Base-by-base conservation (phyloP, 1,284 basidiomycete species). In the Ustilago crameri region DNA sequence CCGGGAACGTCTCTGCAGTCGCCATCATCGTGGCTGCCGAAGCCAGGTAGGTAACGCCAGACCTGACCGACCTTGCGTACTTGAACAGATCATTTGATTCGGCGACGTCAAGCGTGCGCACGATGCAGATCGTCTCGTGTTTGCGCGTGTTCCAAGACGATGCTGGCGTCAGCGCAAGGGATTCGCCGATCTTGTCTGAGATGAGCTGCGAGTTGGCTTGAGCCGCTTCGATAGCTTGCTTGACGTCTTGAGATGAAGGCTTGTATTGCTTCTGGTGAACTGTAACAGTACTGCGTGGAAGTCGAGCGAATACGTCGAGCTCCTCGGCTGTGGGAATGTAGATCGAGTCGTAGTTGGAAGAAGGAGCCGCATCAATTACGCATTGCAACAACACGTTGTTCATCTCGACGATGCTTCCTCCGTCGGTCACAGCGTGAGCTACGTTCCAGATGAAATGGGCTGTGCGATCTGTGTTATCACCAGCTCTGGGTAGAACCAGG, bases 361-460 rank as follows among this genome's bases (percentile, higher is more conserved):
- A 51, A 3, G 57, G 50, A 0, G 44, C 26, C n/a, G 45, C 51
- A 32, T 64, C 67, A n/a, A 64, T 46, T 20, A 64, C 34, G 23
- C 50, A 52, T 41, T 63, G 55, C 15, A 70, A 37, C n/a, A 69
- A n/a, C 4, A 51, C 48, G 20, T 65, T 69, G 48, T 49, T 45
- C 23, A 60, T 37, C n/a, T 55, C 59, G 22, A 24, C 47, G n/a
- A 65, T 50, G 48, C 65, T 69, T 40, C 52, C 70, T 9, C 55
- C 70, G 22, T 73, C 70, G 1, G 61, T 64, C 40, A 73, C 55
- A 1, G 70, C 70, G 10, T 73, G 70, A 9, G 70, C 55, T 18
- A 73, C 49, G 30, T 73, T 73, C 56, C 61, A 64, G 35, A 73
- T 59, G 3, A 67, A 9, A 20, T 56, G 42, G 0, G 62, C 62